Conservation (phyloP, 1,284 basidiomycete genomes). For the Heterobasidion irregulare region DNA sequence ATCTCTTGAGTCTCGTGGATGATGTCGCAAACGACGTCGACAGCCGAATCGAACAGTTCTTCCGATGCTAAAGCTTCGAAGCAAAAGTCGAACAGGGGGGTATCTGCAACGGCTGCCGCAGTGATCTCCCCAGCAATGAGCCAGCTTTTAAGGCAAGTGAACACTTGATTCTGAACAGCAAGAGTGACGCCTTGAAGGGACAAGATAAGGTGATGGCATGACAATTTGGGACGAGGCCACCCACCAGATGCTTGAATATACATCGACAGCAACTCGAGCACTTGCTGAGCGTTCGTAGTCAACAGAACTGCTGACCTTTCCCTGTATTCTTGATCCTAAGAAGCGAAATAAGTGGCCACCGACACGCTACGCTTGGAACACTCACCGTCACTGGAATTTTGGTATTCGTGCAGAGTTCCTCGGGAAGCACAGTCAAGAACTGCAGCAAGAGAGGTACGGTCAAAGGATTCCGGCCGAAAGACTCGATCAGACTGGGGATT, state of each 20-base stretch:
- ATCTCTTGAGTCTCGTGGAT: constrained; percentile 99
- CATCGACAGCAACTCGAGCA: constrained; percentile 78
- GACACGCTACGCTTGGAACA: constrained; percentile 8
- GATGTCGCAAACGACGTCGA: constrained; percentile 89
- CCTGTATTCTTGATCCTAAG: constrained; percentile 74
- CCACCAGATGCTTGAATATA: constrained; percentile 86
- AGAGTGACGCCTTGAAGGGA: constrained; percentile 65
- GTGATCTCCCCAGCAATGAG: constrained; percentile 81
- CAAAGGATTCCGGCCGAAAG: constrained; percentile 77
- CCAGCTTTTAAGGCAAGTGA: constrained; percentile 85
- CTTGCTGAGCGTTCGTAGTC: constrained; percentile 63
- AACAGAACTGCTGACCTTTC: constrained; percentile 62
- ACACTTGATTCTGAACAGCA: constrained; percentile 80
- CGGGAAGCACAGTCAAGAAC: constrained; percentile 88
- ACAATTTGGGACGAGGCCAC: constrained; percentile 18
- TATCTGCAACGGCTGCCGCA: constrained; percentile 58
- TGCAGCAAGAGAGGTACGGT: constrained; percentile 84
- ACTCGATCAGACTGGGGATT: constrained; percentile 78
- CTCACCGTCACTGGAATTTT: constrained; percentile 85
- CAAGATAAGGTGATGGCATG: not conserved
- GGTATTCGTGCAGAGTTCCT: constrained; percentile 82
- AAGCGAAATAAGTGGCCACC: not conserved
- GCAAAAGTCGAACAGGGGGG: constrained; percentile 77
- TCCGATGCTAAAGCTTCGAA: constrained; percentile 85
- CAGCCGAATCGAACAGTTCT: constrained; percentile 85